Evolutionary conservation across 108 stramenopile genomes (phyloP).

Genomic region (Seminavis robusta): DNA sequence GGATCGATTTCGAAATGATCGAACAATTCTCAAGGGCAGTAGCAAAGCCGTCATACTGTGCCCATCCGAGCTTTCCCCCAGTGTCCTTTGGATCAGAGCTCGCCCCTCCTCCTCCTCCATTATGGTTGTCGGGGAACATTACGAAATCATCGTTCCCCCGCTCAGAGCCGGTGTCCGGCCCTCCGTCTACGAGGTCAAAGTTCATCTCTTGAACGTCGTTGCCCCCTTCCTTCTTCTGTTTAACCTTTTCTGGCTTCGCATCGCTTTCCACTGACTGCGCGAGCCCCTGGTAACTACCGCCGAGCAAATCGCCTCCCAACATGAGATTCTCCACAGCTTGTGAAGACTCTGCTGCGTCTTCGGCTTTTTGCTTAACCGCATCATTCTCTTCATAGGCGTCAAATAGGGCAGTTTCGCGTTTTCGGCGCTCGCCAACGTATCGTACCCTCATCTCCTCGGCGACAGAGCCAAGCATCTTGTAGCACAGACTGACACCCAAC

Average conservation of each 20-base stretch:
- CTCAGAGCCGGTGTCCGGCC: too few relatives aligned
- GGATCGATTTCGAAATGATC: background rate
- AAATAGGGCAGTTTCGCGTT: constrained; percentile 65
- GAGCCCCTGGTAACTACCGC: background rate
- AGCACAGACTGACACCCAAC: constrained; percentile 37
- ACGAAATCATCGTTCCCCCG: constrained; percentile 62
- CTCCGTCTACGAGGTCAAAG: background rate
- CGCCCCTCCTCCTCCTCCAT: constrained; percentile 13
- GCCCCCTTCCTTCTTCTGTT: too few relatives aligned
- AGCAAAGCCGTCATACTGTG: constrained; percentile 62
- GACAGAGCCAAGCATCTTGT: constrained; percentile 30
- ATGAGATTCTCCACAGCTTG: constrained; percentile 66
- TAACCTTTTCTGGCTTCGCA: too few relatives aligned
- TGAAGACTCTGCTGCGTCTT: constrained; percentile 37
- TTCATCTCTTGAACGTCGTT: background rate
- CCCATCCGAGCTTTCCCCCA: constrained; percentile 41
- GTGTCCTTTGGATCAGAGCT: constrained; percentile 21
- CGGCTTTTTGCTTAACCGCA: constrained; percentile 8
- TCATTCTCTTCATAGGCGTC: constrained; percentile 68
- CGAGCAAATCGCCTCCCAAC: constrained; percentile 56
- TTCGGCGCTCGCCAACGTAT: constrained; percentile 66
- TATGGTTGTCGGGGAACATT: constrained; percentile 49
- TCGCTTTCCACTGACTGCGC: too few relatives aligned
- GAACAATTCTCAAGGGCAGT: constrained; percentile 59
- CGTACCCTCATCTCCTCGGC: constrained; percentile 65